Base-by-base conservation (phyloP, 139 green algal species). In the Chlorella ohadii region DNA sequence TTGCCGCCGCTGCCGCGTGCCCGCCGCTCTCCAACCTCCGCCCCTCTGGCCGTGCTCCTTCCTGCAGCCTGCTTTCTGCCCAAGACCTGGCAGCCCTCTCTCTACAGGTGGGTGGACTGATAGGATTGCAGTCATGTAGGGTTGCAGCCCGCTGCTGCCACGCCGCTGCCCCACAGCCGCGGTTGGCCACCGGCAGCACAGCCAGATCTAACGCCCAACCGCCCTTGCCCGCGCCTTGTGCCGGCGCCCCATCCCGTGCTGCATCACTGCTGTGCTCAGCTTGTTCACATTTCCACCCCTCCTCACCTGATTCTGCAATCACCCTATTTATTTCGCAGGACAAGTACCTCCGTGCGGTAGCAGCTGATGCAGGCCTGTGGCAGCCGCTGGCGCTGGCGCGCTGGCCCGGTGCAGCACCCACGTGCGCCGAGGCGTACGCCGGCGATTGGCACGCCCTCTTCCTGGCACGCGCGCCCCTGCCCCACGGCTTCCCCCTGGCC, bases 391-490 rank as follows among this genome's bases (percentile, higher is more conserved):
- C 76, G 7, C 76, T 72, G 59, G 76, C 76, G 0, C 59, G 76
- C 25, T 82, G 76, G 76, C 76, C 76, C 0, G 76, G 75, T 13
- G 76, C 59, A 5, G 36, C 57, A 12, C 51, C 76, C 15, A 38
- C 56, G 7, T 59, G 33, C 9, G 36, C 51, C 33, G 20, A 17
- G 11, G 7, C 27, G 13, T 59, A 82, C 27, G 59, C 11, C n/a
- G 76, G 57, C 4, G 57, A 82, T 27, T 82, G 76, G 76, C 76
- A 82, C 38, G n/a, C 55, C 17, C 59, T 82, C 22, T 82, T n/a
- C 76, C 5, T 57, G 9, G 36, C 59, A 3, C 57, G 76, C 1
- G 57, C 76, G 4, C 13, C 57, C 25, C 28, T 72, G 36, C 76
- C 76, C 25, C 33, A 38, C 33, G 57, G 36, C 7, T 71, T 72